Base-by-base conservation (phyloP, 352 stramenopile genomes). In the Globisporangium middletonii region DNA sequence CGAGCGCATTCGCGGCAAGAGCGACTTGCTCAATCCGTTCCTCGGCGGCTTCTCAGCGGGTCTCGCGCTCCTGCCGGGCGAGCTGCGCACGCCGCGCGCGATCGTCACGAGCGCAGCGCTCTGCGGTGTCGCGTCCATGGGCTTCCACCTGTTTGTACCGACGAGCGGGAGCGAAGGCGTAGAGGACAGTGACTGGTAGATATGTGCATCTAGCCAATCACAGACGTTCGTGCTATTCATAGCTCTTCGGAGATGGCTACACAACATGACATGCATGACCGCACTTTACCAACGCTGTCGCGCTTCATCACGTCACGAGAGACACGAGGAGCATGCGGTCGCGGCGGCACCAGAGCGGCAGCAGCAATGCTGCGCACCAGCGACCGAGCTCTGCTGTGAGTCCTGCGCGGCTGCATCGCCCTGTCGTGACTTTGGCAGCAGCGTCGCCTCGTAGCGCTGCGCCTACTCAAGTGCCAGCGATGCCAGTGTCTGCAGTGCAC, bases 21-120 rank as follows among this genome's bases (percentile, higher is more conserved):
- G 64, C 45, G 84, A 94, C 59, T 30, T 79, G 7, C 46, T 88
- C 2, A 94, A 94, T 51, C 74, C 78, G 41, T 91, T 94, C 55
- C 42, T 71, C 7, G 81, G 84, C 19, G 81, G 81, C 1, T 89
- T 88, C 55, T 68, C 71, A 8, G 79, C 80, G 4, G 84, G 73
- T 0, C 56, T 91, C 41, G 69, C 67, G 53, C 67, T 86, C 50
- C 30, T 88, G 35, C 68, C 71, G 2, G 52, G 55, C 0, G 77
- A 88, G n/a, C 19, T 86, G 55, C 69, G 72, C 42, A 78, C 66
- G 3, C 78, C 75, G 13, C 68, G 66, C n/a, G 35, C 64, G 19
- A 60, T 87, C 1, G 18, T 82, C 9, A 68, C 62, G n/a, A 67
- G 67, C 46, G 74, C 81, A 8, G 51, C 74, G 43, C 43, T 86